Base-by-base conservation (phyloP, 1,284 basidiomycete species). In the Melampsora occidentalis region DNA sequence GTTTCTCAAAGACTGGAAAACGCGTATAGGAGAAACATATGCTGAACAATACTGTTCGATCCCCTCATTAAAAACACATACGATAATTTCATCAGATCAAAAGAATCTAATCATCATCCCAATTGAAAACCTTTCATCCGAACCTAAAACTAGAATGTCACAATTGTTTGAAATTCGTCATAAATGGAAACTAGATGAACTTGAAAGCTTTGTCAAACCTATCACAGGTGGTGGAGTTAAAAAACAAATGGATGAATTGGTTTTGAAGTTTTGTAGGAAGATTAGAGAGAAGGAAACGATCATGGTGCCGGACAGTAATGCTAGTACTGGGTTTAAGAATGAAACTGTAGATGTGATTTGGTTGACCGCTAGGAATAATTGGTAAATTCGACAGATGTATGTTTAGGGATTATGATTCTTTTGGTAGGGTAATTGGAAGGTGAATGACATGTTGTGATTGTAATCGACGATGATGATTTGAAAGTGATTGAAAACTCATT, bases 251-350 rank as follows among this genome's bases (percentile, higher is more conserved):
- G 72, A 75, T 31, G 72, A 75, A 51, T 68, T 75, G 28, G 28
- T 75, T 12, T 59, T 75, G n/a, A 75, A 75, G 42, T 75, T 59
- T 75, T 75, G 72, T 46, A n/a, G 72, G 18, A 75, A 75, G 28
- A 75, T 75, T 42, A 75, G 67, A 68, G 72, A 75, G 53, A 51
- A 62, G 31, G 62, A 64, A 64, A 39, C 9, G 51, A 5, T 57
- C 9, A 57, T 22, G 20, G 39, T 42, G 1, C 12, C 12, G 39
- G 39, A 42, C 12, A 10, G 6, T 42, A 42, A 10, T 42, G 5
- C 12, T 1, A 28, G 20, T 9, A 28, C 1, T 22, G 53, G 20
- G 28, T n/a, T n/a, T 22, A 57, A 57, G 53, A 57, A 22, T 10
- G n/a, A 67, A 28, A 20, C 51, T 39, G 42, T 49, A 10, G 71